phyloP scores from a whole-genome alignment of 2,329 filamentous ascomycete species.

The Chrysosphaeria jannelii region DNA sequence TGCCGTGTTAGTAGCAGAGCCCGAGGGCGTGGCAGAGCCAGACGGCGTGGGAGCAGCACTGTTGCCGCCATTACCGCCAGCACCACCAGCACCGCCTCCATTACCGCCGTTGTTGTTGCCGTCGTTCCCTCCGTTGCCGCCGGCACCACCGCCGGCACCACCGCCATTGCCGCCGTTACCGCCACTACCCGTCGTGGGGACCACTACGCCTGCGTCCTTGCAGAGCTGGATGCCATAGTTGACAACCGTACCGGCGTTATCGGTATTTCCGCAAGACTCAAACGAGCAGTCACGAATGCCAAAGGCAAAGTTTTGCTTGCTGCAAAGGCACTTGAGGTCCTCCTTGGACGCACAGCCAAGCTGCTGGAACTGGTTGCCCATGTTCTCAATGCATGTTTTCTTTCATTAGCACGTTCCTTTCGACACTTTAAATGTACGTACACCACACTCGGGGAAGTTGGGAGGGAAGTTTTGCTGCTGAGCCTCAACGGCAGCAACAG shows the following conservation, averaged over 20 bases:
- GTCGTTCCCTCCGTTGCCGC: slow-evolving; percentile 4
- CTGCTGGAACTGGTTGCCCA: slow-evolving; percentile 14
- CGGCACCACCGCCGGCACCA: not conserved
- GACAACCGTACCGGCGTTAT: slow-evolving; percentile 11
- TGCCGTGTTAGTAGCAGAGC: not conserved
- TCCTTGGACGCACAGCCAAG: slow-evolving; percentile 14
- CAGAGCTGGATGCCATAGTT: slow-evolving; percentile 13
- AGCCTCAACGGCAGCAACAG: slow-evolving; percentile 10
- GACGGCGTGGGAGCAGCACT: not conserved
- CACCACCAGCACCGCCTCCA: slow-evolving; percentile 1
- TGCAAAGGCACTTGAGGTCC: slow-evolving; percentile 17
- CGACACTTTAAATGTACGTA: slow-evolving; percentile 8
- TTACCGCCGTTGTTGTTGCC: slow-evolving; percentile 3
- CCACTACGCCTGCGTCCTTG: slow-evolving; percentile 9
- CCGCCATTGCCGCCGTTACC: not conserved
- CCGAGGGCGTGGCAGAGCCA: not conserved
- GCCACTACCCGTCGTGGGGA: slow-evolving; percentile 7
- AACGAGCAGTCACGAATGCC: slow-evolving; percentile 20
- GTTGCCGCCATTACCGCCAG: slow-evolving; percentile 1
- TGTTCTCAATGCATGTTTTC: slow-evolving; percentile 19
- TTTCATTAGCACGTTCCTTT: slow-evolving; percentile 5
- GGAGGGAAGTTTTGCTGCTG: slow-evolving; percentile 10
- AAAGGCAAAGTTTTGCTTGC: slow-evolving; percentile 15
- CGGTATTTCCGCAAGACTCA: slow-evolving; percentile 11
- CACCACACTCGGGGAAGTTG: slow-evolving; percentile 19